Evolutionary conservation across 495 filamentous ascomycete genomes (phyloP), one percentile per base, ranked within the genome.

Genomic region (Neurospora pannonica): DNA sequence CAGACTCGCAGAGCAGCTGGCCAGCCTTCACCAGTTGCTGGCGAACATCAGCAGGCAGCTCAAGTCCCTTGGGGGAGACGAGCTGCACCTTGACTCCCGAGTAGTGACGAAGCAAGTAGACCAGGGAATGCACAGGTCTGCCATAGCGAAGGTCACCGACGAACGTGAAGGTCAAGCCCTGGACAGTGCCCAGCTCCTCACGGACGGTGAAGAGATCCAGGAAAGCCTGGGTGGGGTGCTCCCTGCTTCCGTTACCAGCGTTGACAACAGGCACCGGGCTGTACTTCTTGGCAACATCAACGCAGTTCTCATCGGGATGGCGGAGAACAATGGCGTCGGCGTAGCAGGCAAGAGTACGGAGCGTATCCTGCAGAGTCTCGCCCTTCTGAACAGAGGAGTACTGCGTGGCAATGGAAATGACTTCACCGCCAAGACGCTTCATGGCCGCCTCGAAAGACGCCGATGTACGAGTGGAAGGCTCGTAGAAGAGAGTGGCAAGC

Each of bases 141-240:
- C 96, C 96, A 82, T 97, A 96, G 76, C 90, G 90, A 54, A 99
- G 89, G 78, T 99, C 96, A 78, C 96, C 96, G 71, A 91, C 89
- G 81, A 99, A 99, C 71, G 96, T 99, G 81, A 99, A 95, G 70
- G 93, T 97, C 75, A 98, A 86, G 48, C 94, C 94, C 77, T 93
- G 93, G 71, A 98, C 95, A 5, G 94, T 97, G 72, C 96, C 96
- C 24, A 98, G 87, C 84, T 99, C 96, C 83, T 99, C 94, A 72
- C 97, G 91, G 82, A 99, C 98, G 43, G 96, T 99, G 87, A 97
- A 98, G 76, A 99, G 89, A 79, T 99, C 96, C n/a, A 98, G 88
- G 90, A 99, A 94, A 5, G 96, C 96, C 83, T 99, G 96, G 0
- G 97, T 98, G 4, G 96, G 96, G 83, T 99, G 96, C 85, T 99